Evolutionary conservation across 495 filamentous ascomycete genomes (phyloP).

Genomic region (Aspergillus haitiensis): DNA sequence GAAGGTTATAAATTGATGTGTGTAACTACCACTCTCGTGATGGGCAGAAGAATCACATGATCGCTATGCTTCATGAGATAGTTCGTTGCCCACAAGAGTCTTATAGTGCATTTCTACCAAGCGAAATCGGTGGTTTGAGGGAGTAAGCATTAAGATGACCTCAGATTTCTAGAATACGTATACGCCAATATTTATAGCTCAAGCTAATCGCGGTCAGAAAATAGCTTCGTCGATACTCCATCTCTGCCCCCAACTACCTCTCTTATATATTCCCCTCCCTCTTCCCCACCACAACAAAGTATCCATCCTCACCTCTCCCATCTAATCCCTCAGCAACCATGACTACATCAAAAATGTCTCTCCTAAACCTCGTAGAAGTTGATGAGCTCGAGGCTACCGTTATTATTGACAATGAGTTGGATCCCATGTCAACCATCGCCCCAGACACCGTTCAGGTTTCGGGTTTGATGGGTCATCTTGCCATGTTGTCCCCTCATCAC

Average conservation of each 20-base stretch:
- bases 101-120: too few relatives aligned
- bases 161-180: too few relatives aligned
- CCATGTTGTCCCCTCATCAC: slow-evolving; percentile 30
- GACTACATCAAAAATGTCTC: not conserved
- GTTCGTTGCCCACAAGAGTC: too few relatives aligned
- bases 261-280: not conserved
- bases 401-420: slow-evolving; percentile 60
- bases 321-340: not conserved
- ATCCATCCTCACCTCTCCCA: not conserved
- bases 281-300: not conserved
- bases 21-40: too few relatives aligned
- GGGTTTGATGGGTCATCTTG: slow-evolving; percentile 43
- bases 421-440: slow-evolving; percentile 53
- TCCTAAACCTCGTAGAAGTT: slow-evolving; percentile 41
- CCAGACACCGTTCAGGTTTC: slow-evolving; percentile 50
- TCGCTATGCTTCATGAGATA: too few relatives aligned
- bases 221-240: too few relatives aligned
- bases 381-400: slow-evolving; percentile 50
- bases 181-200: too few relatives aligned
- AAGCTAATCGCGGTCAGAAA: too few relatives aligned
- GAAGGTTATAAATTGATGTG: not conserved
- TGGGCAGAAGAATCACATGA: too few relatives aligned
- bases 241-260: too few relatives aligned
- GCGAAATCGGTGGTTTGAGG: too few relatives aligned
- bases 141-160: too few relatives aligned